Conservation (phyloP, 225 moss, liverwort and hornwort species). For the Bryoerythrophyllum caledonicum region DNA sequence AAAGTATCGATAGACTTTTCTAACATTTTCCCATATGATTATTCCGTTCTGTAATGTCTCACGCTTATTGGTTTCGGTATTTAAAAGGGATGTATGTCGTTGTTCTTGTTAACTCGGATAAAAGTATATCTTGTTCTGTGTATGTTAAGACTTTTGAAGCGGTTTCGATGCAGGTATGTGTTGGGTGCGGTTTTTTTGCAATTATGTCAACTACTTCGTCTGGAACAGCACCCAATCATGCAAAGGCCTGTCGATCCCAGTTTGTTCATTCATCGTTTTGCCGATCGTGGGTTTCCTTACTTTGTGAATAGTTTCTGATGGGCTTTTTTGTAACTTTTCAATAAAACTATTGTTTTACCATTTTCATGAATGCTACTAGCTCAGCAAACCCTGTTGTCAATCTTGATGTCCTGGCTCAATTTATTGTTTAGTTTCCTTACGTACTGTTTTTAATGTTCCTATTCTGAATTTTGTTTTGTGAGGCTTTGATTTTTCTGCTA, state of each 20-base stretch:
- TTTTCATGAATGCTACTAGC: constrained; percentile 6
- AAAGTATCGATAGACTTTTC: too few species aligned
- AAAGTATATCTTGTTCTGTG: background rate
- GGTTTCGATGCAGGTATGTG: constrained; percentile 69
- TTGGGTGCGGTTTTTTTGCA: constrained; percentile 97
- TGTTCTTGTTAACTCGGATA: background rate
- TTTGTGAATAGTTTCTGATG: constrained; percentile 6
- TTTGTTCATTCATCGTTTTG: constrained; percentile 99
- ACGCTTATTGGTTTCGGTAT: background rate
- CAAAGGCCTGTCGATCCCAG: constrained; percentile 99
- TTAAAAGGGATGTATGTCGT: background rate
- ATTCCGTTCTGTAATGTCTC: background rate
- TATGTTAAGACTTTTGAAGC: background rate
- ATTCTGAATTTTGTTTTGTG: constrained; percentile 1
- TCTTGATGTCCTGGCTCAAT: background rate
- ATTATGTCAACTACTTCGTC: constrained; percentile 82
- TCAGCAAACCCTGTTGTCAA: background rate
- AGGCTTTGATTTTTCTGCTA: constrained; percentile 14
- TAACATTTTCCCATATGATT: background rate
- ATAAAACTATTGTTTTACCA: background rate
- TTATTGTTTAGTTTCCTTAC: constrained; percentile 2
- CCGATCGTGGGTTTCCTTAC: constrained; percentile 70
- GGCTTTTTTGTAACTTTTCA: constrained; percentile 1
- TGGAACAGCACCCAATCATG: constrained; percentile 97
- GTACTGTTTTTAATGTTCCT: background rate